Evolutionary conservation across 768 basidiomycete genomes (phyloP).

Genomic region (Daedalea quercina): DNA sequence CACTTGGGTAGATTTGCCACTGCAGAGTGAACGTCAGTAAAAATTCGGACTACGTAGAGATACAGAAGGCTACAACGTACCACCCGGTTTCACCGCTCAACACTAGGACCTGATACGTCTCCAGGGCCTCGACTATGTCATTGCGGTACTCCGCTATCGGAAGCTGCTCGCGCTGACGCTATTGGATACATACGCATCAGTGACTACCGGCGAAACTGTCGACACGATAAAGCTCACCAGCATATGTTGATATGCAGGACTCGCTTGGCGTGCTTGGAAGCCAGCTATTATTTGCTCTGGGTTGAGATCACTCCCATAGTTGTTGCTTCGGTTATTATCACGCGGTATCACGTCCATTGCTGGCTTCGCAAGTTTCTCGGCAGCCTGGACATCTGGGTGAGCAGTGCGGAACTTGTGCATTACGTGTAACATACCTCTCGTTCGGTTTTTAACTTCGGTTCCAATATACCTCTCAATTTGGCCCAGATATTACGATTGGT

Average conservation of each 20-base stretch:
- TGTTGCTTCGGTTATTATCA: constrained; percentile 3
- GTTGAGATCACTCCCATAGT: constrained; percentile 12
- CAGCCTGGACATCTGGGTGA: neutral
- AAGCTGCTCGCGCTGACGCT: constrained; percentile 70
- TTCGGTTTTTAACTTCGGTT: constrained; percentile 43
- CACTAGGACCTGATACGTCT: constrained; percentile 77
- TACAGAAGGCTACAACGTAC: constrained; percentile 28
- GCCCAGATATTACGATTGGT: constrained; percentile 69
- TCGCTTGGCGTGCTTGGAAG: constrained; percentile 56
- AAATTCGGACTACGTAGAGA: constrained; percentile 32
- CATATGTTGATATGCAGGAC: constrained; percentile 79
- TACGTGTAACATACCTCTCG: constrained; percentile 32
- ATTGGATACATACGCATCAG: neutral
- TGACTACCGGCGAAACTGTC: neutral
- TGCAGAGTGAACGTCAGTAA: constrained; percentile 23
- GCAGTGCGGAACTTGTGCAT: neutral
- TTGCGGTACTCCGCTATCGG: constrained; percentile 84
- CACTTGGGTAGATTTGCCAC: constrained; percentile 96
- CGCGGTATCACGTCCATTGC: neutral
- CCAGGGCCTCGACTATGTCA: constrained; percentile 62
- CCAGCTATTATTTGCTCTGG: constrained; percentile 49
- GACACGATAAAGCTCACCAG: constrained; percentile 48
- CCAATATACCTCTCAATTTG: constrained; percentile 56
- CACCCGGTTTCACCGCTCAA: constrained; percentile 81
- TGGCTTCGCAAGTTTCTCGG: neutral